Evolutionary conservation across 2,329 filamentous ascomycete genomes (phyloP).

Genomic region (Colletotrichum graminicola): DNA sequence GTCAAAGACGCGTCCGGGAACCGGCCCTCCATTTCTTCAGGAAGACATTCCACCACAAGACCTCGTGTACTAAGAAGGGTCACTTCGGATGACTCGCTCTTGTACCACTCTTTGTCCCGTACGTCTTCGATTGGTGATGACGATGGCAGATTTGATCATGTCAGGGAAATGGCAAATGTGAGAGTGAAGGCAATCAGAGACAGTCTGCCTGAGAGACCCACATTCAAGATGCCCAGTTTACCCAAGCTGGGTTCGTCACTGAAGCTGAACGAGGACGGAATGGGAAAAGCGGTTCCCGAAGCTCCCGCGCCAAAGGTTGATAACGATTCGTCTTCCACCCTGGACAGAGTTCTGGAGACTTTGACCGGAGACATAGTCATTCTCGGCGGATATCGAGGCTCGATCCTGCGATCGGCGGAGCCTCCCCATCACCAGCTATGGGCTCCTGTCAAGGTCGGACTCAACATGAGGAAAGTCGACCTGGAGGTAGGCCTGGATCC

Average conservation of each 20-base stretch:
- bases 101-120: constrained; percentile 80
- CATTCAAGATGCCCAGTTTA: constrained; percentile 77
- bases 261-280: constrained; percentile 44
- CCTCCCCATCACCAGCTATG: constrained; percentile 88
- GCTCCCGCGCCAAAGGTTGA: constrained; percentile 43
- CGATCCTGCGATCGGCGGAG: constrained; percentile 86
- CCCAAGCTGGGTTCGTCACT: constrained; percentile 62
- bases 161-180: constrained; percentile 88
- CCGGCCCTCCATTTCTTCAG: constrained; percentile 26
- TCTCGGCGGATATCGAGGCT: constrained; percentile 91
- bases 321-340: constrained; percentile 47
- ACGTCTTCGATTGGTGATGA: constrained; percentile 84
- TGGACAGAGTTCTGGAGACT: constrained; percentile 71
- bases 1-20: neutral
- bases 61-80: constrained; percentile 64
- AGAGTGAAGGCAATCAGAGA: constrained; percentile 91
- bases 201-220: constrained; percentile 83
- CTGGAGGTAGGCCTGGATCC: constrained; percentile 85
- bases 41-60: constrained; percentile 23
- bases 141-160: constrained; percentile 81
- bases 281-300: constrained; percentile 42
- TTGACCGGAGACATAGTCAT: constrained; percentile 89
- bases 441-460: constrained; percentile 92
- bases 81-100: constrained; percentile 82
- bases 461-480: constrained; percentile 92